phyloP scores from a whole-genome alignment of 148 eudicot species.

The Chenopodium album region DNA sequence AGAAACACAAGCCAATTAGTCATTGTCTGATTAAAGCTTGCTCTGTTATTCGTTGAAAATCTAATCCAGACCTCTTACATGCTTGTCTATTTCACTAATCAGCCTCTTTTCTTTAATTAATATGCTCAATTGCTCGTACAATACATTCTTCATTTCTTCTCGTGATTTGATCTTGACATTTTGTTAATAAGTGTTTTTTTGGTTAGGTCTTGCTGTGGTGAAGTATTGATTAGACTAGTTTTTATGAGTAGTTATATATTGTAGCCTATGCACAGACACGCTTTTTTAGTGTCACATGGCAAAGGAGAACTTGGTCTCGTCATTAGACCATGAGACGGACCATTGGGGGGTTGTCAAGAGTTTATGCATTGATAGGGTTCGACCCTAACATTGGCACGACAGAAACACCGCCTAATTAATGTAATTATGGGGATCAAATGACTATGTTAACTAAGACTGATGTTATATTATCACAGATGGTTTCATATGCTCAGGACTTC shows the following conservation, averaged over 20 bases:
- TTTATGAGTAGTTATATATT: no score
- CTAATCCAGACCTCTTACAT: background rate
- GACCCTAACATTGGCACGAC: background rate
- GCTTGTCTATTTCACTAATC: background rate
- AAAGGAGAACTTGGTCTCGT: background rate
- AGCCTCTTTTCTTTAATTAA: background rate
- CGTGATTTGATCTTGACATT: background rate
- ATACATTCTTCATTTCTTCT: background rate
- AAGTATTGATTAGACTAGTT: background rate
- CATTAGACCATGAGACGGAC: no score
- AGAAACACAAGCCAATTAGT: background rate
- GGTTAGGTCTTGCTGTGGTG: background rate
- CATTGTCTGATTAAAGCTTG: background rate
- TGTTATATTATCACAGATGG: no score
- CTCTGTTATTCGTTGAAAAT: background rate
- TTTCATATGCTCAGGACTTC: no score
- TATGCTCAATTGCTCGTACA: background rate
- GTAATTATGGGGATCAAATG: background rate
- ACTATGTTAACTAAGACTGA: background rate
- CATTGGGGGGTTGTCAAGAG: no score
- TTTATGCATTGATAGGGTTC: background rate
- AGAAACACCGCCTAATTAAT: background rate
- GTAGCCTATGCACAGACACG: no score
- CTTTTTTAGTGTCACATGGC: background rate
- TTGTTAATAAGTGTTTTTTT: background rate